A percentile compares a stretch with the other conserved stretches of the same genome.
These are phyloP conservation scores for Martensiomyces pterosporus DNA, from an alignment of 192 early-diverging fungal genomes.

Conservation along the genomic window DNA sequence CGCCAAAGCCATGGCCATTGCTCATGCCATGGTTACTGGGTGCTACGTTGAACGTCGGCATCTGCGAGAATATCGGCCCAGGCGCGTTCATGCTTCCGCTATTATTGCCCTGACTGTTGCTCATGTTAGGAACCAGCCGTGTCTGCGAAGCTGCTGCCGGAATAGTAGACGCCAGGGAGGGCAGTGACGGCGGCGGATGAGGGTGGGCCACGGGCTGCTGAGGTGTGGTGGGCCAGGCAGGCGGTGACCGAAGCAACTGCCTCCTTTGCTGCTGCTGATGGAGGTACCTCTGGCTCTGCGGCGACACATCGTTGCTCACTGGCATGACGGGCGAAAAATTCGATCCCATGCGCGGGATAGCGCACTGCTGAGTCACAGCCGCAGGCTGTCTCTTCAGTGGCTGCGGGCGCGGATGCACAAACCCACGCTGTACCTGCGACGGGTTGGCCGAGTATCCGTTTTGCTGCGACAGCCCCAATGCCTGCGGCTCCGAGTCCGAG, in stretches of 20 bases:
- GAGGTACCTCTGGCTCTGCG: no score
- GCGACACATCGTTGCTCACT: no score
- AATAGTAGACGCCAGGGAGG: no score
- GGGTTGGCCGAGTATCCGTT: neutral
- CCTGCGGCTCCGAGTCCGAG: constrained; percentile 17
- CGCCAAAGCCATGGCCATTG: neutral
- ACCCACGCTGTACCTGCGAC: neutral
- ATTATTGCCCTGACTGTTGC: no score
- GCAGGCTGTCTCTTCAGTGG: no score
- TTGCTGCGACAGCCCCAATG: neutral
- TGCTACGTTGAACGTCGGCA: constrained; percentile 23
- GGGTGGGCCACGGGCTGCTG: neutral
- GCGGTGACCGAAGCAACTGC: no score
- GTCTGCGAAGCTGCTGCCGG: no score
- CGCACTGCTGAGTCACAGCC: no score
- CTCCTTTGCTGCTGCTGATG: no score
- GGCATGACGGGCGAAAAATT: neutral
- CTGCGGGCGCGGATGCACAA: constrained; percentile 5
- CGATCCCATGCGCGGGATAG: neutral
- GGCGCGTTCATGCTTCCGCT: constrained; percentile 1
- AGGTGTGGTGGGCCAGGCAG: neutral
- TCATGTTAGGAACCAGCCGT: no score
- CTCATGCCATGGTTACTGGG: neutral
- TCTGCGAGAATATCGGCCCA: constrained; percentile 30
- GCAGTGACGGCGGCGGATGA: no score